Base-by-base conservation (phyloP, 345 rosid species). In the Salix udensis region DNA sequence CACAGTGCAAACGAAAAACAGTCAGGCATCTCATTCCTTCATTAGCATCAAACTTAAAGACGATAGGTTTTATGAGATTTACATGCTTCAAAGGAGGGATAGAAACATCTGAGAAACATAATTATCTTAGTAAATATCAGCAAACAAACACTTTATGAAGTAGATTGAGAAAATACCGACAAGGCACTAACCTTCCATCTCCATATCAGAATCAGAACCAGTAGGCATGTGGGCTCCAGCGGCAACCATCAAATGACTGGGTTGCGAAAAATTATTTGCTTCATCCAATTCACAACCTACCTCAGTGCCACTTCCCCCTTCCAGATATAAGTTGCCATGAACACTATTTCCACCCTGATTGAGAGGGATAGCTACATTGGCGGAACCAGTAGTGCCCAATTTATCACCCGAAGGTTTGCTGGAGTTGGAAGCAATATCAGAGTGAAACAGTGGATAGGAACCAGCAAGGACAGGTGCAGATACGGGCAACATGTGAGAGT, bases 121-220 rank as follows among this genome's bases (percentile, higher is more conserved):
- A 66, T 30, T 4, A 66, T 10, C 40, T 37, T 14, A 18, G 44
- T 5, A 66, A 66, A 31, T 11, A 48, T 14, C 4, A 50, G 34
- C 19, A 48, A 48, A 42, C 21, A 31, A 70, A 42, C 23, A 26
- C 30, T 11, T 13, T 70, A 46, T 69, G 58, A 70, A 28, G 39
- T 16, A 14, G 39, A 42, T n/a, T 28, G 14, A 10, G 62, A 55
- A n/a, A 55, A 55, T 55, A 9, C 62, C 62, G 10, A 55, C 23
- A 55, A 3, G 62, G 36, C 26, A 83, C 82, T 46, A 80, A 92
- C 95, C 97, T 92, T 90, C 97, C 97, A 92, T 92, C 82, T 92
- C 97, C 92, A 89, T 90, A 86, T 92, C 95, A 70, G 93, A 91
- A 86, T 92, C 95, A 72, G 93, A 91, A 83, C 88, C 91, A 68